Evolutionary conservation across 208 protist genomes (phyloP).

Genomic region (Acanthamoeba comandoni): DNA sequence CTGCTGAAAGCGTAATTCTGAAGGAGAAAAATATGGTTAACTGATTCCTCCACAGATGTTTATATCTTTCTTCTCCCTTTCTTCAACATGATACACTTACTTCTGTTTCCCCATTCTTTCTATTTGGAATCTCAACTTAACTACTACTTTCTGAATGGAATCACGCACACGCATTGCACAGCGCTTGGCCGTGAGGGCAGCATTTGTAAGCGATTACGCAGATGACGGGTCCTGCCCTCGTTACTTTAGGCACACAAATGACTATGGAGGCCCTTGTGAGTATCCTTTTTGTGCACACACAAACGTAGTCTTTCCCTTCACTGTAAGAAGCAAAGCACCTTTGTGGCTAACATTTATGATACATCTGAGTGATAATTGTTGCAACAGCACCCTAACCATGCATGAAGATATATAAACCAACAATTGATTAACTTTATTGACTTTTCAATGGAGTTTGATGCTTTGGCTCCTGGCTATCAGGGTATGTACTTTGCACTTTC

Average conservation of each 20-base stretch:
- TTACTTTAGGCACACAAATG: not conserved
- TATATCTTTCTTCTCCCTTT: not conserved
- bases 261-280: constrained; percentile 48
- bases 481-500: not conserved
- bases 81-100: constrained; percentile 10
- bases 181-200: not conserved
- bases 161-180: not conserved
- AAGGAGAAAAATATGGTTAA: not conserved
- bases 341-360: not conserved
- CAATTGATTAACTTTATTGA: constrained; percentile 41
- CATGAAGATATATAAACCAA: constrained; percentile 1
- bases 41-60: not conserved
- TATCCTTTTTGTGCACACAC: not conserved
- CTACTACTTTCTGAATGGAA: not conserved
- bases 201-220: constrained; percentile 30
- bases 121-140: not conserved
- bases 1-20: too few relatives aligned
- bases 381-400: too few relatives aligned
- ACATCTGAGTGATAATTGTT: too few relatives aligned
- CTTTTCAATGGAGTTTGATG: constrained; percentile 26
- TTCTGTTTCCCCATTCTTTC: not conserved
- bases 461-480: constrained; percentile 42
- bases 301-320: not conserved
- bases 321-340: not conserved
- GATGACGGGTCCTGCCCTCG: constrained; percentile 15